Percentiles rank a stretch among this genome's conserved stretches.
phyloP scores from a whole-genome alignment of 2,329 filamentous ascomycete species.

The Pyrenophora tritici-repentis region DNA sequence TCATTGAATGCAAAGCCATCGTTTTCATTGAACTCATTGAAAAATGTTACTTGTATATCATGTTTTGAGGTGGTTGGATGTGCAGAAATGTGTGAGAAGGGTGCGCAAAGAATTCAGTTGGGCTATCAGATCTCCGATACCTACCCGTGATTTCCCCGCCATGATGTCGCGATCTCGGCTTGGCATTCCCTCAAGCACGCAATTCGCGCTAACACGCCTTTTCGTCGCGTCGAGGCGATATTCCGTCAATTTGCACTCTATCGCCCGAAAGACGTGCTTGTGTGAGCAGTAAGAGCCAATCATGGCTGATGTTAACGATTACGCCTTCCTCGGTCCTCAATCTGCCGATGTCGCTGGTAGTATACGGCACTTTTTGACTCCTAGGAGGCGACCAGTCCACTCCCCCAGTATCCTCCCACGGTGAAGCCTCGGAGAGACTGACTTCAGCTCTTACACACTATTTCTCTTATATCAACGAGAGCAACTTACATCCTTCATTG shows the following conservation, averaged over 20 bases:
- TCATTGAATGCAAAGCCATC: too few relatives aligned
- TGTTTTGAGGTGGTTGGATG: too few relatives aligned
- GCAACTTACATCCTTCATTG: conserved; percentile 6
- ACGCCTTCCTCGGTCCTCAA: conserved; percentile 33
- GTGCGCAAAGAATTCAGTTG: not conserved
- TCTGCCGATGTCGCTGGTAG: conserved; percentile 38
- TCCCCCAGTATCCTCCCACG: conserved; percentile 15
- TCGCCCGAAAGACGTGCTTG: conserved; percentile 28
- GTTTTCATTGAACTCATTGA: too few relatives aligned
- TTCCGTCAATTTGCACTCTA: conserved; percentile 31
- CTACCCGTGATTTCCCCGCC: conserved; percentile 20
- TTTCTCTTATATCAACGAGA: conserved; percentile 15
- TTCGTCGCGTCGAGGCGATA: conserved; percentile 32
- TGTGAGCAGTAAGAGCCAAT: conserved; percentile 33
- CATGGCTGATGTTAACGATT: conserved; percentile 26
- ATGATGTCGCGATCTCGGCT: not conserved
- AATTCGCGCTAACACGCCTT: conserved; percentile 39
- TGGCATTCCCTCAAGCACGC: conserved; percentile 23
- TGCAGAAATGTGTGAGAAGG: too few relatives aligned
- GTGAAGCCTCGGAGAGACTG: conserved; percentile 20
- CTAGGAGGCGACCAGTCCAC: conserved; percentile 16
- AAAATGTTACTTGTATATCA: too few relatives aligned
- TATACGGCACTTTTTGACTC: conserved; percentile 22
- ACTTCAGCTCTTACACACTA: conserved; percentile 10
- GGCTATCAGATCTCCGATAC: conserved; percentile 29